These are phyloP conservation scores for Fusarium xyrophilum DNA, from an alignment of 2,329 filamentous ascomycete species.

Conservation along the genomic window DNA sequence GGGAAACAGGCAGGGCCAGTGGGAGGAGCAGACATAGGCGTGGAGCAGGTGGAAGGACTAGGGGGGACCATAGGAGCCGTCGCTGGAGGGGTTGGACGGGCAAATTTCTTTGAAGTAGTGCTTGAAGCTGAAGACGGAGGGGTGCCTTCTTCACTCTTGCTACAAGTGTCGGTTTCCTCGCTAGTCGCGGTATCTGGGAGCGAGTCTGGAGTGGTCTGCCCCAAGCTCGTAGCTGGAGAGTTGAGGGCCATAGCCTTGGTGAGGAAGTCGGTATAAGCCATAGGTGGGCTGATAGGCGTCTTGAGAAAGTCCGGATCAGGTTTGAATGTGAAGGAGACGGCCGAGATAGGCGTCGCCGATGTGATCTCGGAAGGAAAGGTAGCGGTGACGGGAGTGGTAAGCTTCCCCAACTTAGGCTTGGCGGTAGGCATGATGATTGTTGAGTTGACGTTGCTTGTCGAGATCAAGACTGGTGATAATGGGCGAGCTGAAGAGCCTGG, in stretches of 20 bases:
- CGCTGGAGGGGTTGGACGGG: conserved; percentile 42
- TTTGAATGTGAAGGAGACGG: conserved; percentile 49
- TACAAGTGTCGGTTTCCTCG: conserved; percentile 63
- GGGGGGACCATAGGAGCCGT: conserved; percentile 52
- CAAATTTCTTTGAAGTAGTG: conserved; percentile 41
- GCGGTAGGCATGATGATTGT: conserved; percentile 55
- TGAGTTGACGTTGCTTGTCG: conserved; percentile 13
- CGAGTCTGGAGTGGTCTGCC: conserved; percentile 57
- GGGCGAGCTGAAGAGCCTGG: conserved; percentile 23
- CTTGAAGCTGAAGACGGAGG: conserved; percentile 56
- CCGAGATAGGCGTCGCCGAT: conserved; percentile 71
- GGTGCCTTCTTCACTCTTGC: conserved; percentile 61
- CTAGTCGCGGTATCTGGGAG: conserved; percentile 64
- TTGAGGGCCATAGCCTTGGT: conserved; percentile 76
- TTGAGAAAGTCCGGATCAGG: conserved; percentile 68
- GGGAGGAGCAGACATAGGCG: conserved; percentile 66
- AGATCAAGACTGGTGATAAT: conserved; percentile 20
- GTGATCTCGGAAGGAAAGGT: conserved; percentile 68
- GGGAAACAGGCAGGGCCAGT: conserved; percentile 67
- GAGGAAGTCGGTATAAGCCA: conserved; percentile 91
- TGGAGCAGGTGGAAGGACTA: conserved; percentile 60
- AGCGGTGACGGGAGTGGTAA: conserved; percentile 68
- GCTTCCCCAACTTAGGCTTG: conserved; percentile 67
- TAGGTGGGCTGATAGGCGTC: conserved; percentile 90
- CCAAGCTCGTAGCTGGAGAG: conserved; percentile 67